phyloP scores from a whole-genome alignment of 2,329 filamentous ascomycete species.

The Thelonectria discophora region DNA sequence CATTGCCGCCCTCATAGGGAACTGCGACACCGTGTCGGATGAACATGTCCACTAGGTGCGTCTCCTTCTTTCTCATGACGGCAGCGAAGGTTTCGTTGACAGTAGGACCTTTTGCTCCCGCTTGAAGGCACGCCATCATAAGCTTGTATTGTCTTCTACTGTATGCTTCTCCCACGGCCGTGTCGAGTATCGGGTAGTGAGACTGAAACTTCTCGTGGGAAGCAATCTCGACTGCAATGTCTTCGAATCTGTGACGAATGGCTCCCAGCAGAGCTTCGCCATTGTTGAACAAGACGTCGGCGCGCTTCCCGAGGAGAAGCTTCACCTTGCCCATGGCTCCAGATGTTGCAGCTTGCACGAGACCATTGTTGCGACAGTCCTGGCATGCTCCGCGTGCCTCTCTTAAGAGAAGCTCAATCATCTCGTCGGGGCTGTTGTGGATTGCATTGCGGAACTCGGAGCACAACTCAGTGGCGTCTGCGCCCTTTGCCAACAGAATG shows the following conservation, averaged over 20 bases:
- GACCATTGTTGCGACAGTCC: conserved; percentile 14
- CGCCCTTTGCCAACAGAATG: conserved; percentile 20
- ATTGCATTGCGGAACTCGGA: conserved; percentile 6
- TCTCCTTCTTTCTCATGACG: conserved; percentile 6
- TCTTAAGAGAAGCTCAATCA: conserved; percentile 15
- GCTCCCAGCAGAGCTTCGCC: conserved; percentile 4
- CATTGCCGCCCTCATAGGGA: background rate
- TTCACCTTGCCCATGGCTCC: conserved; percentile 1
- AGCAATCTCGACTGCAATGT: conserved; percentile 9
- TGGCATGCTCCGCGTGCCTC: conserved; percentile 12
- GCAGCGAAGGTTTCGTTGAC: conserved; percentile 1
- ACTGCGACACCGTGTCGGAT: background rate
- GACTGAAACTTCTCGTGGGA: background rate
- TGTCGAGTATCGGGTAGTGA: background rate
- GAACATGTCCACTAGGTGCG: background rate
- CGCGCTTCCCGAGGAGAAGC: conserved; percentile 9
- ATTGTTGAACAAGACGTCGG: background rate
- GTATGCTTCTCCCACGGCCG: conserved; percentile 16
- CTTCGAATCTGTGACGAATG: background rate
- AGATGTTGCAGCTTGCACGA: background rate
- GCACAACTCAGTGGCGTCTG: conserved; percentile 16
- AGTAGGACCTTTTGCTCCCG: conserved; percentile 17
- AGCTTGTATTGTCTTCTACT: conserved; percentile 3
- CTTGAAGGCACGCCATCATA: conserved; percentile 1
- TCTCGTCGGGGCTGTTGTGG: conserved; percentile 1